Evolutionary conservation across 805 yeast genomes (phyloP), one percentile per base, ranked within the genome.

Genomic region (Kazachstania bromeliacearum): DNA sequence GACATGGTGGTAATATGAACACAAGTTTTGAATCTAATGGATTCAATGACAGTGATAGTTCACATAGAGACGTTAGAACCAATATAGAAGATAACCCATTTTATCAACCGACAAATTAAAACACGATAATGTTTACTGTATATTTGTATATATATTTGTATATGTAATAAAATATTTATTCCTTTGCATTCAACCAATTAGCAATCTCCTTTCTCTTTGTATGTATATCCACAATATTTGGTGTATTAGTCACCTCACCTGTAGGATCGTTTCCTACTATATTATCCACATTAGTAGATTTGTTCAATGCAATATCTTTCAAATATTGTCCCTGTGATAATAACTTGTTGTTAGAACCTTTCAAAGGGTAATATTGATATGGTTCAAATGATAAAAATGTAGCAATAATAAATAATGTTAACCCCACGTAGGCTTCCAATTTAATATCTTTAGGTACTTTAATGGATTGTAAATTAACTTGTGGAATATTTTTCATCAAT

Each of bases 251-350:
- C 2, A 53, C 43, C 19, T 51, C 55, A 15, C 59, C 60, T 10
- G 47, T 46, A 14, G 59, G 53, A 35, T 51, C 53, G 21, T 47
- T 41, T 5, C 56, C 58, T 9, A 44, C 45, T 13, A 55, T 30
- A 36, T 55, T 52, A 32, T 55, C 53, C 17, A 48, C 45, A 24
- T 45, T 48, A 12, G 55, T 55, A 6, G 62, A 55, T 40, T 53
- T 49, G 34, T 51, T 53, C 37, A 50, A 44, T 17, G 44, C 43
- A 24, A 56, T 56, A 26, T 56, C 57, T 34, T 46, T 42, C 17
- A 59, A 35, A 40, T 53, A 55, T 28, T 54, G 46, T 15, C 48
- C 47, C 23, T 44, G 42, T 4, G 42, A 34, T 33, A 16, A 37
- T 35, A 16, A 47, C 40, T 30, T 38, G 18, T 34, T 40, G 18